Conservation (phyloP, 176 grass and related monocot genomes). For the Triticum monococcum region DNA sequence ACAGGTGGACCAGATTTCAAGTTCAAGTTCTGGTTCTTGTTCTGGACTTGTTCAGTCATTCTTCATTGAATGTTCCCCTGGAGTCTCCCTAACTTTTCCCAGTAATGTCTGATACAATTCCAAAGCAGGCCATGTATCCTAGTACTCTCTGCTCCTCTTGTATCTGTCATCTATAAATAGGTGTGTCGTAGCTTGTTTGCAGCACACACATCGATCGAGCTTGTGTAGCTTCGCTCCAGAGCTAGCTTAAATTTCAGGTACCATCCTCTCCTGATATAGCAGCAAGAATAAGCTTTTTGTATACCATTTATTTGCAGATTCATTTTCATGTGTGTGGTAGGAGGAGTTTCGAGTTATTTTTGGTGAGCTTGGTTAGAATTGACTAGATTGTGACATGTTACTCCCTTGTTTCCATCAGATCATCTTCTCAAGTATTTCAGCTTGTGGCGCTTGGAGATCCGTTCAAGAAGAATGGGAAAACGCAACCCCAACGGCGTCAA, state of each 20-base stretch:
- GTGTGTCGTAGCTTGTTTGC: not conserved
- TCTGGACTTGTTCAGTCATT: not conserved
- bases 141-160: not conserved
- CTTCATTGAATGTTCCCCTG: slow-evolving; percentile 17
- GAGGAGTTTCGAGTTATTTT: not conserved
- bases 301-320: not conserved
- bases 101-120: not conserved
- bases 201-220: not conserved
- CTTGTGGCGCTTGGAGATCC: not conserved
- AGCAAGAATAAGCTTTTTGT: not conserved
- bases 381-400: not conserved
- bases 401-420: not conserved
- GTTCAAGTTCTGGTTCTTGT: not conserved
- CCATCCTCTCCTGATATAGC: not conserved
- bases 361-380: not conserved
- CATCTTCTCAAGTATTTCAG: not conserved
- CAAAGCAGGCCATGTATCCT: not conserved
- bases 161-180: slow-evolving; percentile 16
- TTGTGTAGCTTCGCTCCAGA: slow-evolving; percentile 1
- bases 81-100: slow-evolving; percentile 7
- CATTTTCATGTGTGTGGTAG: not conserved
- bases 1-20: slow-evolving; percentile 9
- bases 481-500: slow-evolving; percentile 37
- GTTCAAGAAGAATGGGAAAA: slow-evolving; percentile 5
- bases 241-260: not conserved